Percentiles rank a stretch among this genome's conserved stretches.
These are phyloP conservation scores for Torulaspora globosa DNA, from an alignment of 1,139 yeast genomes.

Conservation along the genomic window DNA sequence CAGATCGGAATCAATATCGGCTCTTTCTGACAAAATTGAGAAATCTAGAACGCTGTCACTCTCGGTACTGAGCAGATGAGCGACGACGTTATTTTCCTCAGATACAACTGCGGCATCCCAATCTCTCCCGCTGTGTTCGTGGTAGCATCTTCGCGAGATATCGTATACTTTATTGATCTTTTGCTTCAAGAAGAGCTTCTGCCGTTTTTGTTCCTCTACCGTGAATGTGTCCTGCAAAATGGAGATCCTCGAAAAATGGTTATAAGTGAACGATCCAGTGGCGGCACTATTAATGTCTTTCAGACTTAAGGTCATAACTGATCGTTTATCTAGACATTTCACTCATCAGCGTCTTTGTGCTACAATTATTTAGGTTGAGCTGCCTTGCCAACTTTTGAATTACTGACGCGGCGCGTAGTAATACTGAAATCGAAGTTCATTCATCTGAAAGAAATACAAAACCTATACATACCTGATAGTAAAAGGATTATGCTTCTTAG, in stretches of 20 bases:
- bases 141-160: slow-evolving; percentile 1
- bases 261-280: slow-evolving; percentile 7
- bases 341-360: background rate
- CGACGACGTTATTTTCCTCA: slow-evolving; percentile 3
- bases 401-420: background rate
- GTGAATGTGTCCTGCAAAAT: slow-evolving; percentile 6
- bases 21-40: slow-evolving; percentile 17
- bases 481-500: slow-evolving; percentile 45
- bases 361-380: background rate
- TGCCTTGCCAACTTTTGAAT: background rate
- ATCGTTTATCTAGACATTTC: background rate
- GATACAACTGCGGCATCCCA: slow-evolving; percentile 4
- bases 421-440: background rate
- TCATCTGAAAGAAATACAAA: slow-evolving; percentile 9
- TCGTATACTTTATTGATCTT: slow-evolving; percentile 5
- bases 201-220: slow-evolving; percentile 1
- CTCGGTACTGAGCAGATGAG: slow-evolving; percentile 14
- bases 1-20: slow-evolving; percentile 5
- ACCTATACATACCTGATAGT: slow-evolving; percentile 2
- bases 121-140: slow-evolving; percentile 5
- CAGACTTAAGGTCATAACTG: slow-evolving; percentile 10
- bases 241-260: slow-evolving; percentile 12
- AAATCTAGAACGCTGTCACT: slow-evolving; percentile 23
- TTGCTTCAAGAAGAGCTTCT: slow-evolving; percentile 1
- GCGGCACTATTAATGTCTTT: slow-evolving; percentile 11